These are phyloP conservation scores for Pelargonium fulgidum DNA, from an alignment of 441 rosid species.

Conservation along the genomic window DNA sequence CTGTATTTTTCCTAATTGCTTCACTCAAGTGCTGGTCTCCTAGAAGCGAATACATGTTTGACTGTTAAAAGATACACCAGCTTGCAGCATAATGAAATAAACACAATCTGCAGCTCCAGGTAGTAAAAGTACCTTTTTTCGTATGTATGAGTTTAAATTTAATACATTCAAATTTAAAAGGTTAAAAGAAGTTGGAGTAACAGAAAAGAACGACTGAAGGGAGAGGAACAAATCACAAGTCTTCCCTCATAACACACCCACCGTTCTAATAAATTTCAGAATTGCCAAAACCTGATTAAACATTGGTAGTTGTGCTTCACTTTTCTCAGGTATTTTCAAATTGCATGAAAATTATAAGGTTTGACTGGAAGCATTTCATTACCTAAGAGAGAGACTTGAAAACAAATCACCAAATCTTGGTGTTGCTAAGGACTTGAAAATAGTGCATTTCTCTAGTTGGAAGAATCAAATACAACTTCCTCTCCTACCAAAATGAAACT, in stretches of 20 bases:
- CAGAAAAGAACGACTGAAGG: neutral
- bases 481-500: neutral
- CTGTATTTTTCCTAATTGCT: slow-evolving; percentile 20
- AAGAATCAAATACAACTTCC: neutral
- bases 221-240: neutral
- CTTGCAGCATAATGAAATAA: neutral
- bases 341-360: neutral
- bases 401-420: neutral
- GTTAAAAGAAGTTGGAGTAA: neutral
- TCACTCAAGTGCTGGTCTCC: slow-evolving; percentile 26
- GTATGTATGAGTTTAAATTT: neutral
- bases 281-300: neutral
- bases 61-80: slow-evolving; percentile 17
- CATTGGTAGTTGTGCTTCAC: neutral
- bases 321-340: neutral
- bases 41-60: slow-evolving; percentile 13
- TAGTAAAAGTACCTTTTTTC: neutral
- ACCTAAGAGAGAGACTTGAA: neutral
- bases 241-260: neutral
- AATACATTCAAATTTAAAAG: neutral
- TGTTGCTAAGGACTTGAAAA: neutral
- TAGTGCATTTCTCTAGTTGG: neutral
- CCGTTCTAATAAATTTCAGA: neutral
- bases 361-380: neutral
- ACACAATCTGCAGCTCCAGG: neutral